phyloP scores from a whole-genome alignment of 2,329 filamentous ascomycete species.

The Cyphellophora attinorum region DNA sequence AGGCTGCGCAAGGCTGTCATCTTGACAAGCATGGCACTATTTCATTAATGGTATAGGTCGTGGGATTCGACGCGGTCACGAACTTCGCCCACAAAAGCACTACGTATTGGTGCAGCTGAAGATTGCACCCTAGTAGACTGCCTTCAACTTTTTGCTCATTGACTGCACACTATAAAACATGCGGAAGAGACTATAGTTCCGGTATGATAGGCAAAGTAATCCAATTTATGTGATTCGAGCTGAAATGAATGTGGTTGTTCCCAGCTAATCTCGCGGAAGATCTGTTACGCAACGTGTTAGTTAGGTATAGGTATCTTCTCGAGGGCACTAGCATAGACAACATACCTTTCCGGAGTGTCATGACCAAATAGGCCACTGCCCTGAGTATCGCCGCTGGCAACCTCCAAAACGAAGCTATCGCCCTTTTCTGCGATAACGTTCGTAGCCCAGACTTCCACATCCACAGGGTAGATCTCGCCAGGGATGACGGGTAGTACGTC shows the following conservation, averaged over 20 bases:
- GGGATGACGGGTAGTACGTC: conserved; percentile 38
- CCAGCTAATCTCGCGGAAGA: conserved; percentile 36
- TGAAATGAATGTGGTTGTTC: conserved; percentile 40
- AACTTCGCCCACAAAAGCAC: too few relatives aligned
- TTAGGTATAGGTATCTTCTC: not conserved
- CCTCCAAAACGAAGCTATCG: conserved; percentile 20
- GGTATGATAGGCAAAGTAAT: conserved; percentile 41
- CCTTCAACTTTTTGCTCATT: not conserved
- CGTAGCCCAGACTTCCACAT: conserved; percentile 33
- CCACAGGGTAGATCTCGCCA: conserved; percentile 41
- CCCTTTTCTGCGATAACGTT: conserved; percentile 27
- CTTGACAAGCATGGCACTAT: too few relatives aligned
- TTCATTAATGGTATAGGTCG: too few relatives aligned
- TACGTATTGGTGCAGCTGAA: too few relatives aligned
- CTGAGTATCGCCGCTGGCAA: conserved; percentile 39
- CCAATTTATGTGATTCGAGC: conserved; percentile 35
- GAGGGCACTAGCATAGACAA: not conserved
- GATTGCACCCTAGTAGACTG: too few relatives aligned
- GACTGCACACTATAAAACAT: not conserved
- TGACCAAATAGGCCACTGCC: conserved; percentile 41
- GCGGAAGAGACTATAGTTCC: not conserved
- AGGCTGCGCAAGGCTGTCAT: too few relatives aligned
- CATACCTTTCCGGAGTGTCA: conserved; percentile 26
- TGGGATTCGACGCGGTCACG: too few relatives aligned
- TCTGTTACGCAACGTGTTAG: too few relatives aligned